Conservation (phyloP, 768 basidiomycete genomes). For the Pleurotus ostreatus region DNA sequence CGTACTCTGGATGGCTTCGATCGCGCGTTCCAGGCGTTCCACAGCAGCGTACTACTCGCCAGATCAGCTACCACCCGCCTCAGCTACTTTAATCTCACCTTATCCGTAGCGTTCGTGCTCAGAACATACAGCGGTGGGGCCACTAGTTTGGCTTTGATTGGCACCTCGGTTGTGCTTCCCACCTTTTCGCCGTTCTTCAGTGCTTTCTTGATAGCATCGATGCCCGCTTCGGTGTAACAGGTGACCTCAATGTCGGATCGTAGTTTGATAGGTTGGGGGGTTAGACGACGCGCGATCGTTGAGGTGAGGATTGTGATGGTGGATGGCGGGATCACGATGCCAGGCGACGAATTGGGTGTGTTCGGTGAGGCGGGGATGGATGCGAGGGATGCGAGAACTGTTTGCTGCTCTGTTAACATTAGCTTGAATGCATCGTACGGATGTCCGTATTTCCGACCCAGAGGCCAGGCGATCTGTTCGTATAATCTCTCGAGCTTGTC, state of each 20-base stretch:
- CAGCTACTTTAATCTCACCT: conserved; percentile 40
- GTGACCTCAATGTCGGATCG: conserved; percentile 97
- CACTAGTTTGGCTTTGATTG: conserved; percentile 95
- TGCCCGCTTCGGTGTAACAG: conserved; percentile 92
- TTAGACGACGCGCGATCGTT: conserved; percentile 92
- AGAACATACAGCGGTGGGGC: conserved; percentile 96
- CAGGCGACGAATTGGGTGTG: conserved; percentile 43
- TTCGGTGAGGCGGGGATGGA: conserved; percentile 7
- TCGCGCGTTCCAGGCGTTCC: conserved; percentile 89
- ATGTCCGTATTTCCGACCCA: conserved; percentile 90
- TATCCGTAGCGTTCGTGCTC: conserved; percentile 95
- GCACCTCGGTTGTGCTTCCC: conserved; percentile 77
- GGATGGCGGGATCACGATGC: conserved; percentile 45
- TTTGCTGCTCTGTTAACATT: conserved; percentile 70
- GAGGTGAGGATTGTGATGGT: conserved; percentile 62
- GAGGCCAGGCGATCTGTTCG: conserved; percentile 89
- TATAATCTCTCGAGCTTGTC: conserved; percentile 83
- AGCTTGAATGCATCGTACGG: conserved; percentile 98
- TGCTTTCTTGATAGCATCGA: conserved; percentile 94
- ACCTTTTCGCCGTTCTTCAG: conserved; percentile 84
- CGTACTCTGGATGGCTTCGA: conserved; percentile 81
- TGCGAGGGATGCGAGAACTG: conserved; percentile 8
- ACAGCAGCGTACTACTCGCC: conserved; percentile 71
- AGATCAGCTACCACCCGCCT: neutral
- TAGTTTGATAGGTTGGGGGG: conserved; percentile 97